phyloP scores from a whole-genome alignment of 2,329 filamentous ascomycete species.

The Penicillium sp. region DNA sequence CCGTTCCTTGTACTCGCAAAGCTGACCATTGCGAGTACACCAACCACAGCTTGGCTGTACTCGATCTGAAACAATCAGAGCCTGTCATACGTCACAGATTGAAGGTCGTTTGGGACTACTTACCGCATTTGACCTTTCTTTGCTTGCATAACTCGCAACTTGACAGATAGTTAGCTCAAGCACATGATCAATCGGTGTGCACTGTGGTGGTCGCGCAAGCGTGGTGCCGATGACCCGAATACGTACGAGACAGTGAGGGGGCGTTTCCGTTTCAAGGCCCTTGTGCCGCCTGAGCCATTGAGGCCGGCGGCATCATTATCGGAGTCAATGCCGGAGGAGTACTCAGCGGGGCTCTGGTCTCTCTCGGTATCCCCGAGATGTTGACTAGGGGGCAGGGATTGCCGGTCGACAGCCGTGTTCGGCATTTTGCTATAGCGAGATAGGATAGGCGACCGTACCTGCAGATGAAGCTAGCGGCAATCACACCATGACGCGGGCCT shows the following conservation, averaged over 20 bases:
- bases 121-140: slow-evolving; percentile 53
- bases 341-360: slow-evolving; percentile 39
- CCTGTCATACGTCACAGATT: not conserved
- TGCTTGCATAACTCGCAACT: slow-evolving; percentile 52
- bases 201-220: not conserved
- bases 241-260: slow-evolving; percentile 46
- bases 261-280: slow-evolving; percentile 41
- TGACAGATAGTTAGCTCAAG: slow-evolving; percentile 24
- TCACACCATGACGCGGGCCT: slow-evolving; percentile 23
- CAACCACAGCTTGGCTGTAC: slow-evolving; percentile 68
- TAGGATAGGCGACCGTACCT: slow-evolving; percentile 8
- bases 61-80: slow-evolving; percentile 44
- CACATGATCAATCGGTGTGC: not conserved
- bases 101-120: slow-evolving; percentile 7
- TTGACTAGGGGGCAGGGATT: slow-evolving; percentile 27
- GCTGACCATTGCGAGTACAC: slow-evolving; percentile 69
- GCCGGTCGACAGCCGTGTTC: slow-evolving; percentile 33
- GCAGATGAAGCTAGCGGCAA: slow-evolving; percentile 21
- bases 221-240: slow-evolving; percentile 5
- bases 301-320: slow-evolving; percentile 33
- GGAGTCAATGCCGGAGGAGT: slow-evolving; percentile 41
- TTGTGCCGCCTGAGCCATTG: slow-evolving; percentile 33
- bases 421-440: slow-evolving; percentile 40
- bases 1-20: slow-evolving; percentile 71
- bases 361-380: slow-evolving; percentile 28